Evolutionary conservation across 2,329 filamentous ascomycete genomes (phyloP).

Genomic region (Colletotrichum sp.): DNA sequence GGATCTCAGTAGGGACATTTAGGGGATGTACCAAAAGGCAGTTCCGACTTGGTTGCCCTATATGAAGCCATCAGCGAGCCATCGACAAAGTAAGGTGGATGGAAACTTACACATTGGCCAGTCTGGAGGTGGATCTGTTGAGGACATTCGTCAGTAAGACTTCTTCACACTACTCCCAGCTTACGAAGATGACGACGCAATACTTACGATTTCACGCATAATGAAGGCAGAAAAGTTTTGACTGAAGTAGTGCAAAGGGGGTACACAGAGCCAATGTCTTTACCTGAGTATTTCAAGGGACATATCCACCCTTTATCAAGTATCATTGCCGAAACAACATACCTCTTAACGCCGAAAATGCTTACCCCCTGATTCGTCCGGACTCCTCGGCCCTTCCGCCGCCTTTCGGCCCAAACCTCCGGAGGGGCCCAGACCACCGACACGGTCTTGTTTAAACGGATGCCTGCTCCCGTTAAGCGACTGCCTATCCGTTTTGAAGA

Average conservation of each 20-base stretch:
- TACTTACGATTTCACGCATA: constrained; percentile 70
- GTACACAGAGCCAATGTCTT: neutral
- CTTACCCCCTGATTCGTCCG: neutral
- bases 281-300: neutral
- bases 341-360: neutral
- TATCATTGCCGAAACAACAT: neutral
- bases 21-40: constrained; percentile 84
- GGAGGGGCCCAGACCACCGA: neutral
- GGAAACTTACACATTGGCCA: constrained; percentile 83
- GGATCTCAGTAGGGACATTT: neutral
- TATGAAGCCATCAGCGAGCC: constrained; percentile 16
- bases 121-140: constrained; percentile 97
- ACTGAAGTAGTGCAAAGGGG: neutral
- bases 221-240: constrained; percentile 36
- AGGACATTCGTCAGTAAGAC: constrained; percentile 56
- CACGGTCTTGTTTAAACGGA: neutral
- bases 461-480: neutral
- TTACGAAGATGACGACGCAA: neutral
- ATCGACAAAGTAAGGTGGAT: constrained; percentile 17
- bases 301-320: neutral
- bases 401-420: neutral
- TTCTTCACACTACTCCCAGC: neutral
- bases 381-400: neutral
- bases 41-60: constrained; percentile 99
- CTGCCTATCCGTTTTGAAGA: neutral